A percentile compares a stretch with the other conserved stretches of the same genome.
Evolutionary conservation across 768 basidiomycete genomes (phyloP).

Genomic region (Lactifluus hygrophoroides): DNA sequence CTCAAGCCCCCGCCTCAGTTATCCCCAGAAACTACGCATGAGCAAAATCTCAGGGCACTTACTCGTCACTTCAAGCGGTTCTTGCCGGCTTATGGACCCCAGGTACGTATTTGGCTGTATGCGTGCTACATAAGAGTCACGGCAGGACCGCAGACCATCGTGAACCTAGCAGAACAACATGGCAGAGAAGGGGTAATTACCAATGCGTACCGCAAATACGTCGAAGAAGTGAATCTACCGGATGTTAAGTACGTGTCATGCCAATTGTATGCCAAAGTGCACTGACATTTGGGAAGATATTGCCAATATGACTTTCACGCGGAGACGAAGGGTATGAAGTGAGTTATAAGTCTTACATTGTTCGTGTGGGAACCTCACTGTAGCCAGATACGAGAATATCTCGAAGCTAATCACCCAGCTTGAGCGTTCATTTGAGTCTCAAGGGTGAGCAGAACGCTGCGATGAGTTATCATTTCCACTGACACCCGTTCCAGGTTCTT

Average conservation of each 20-base stretch:
- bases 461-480: background rate
- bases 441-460: constrained; percentile 47
- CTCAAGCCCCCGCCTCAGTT: constrained; percentile 84
- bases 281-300: constrained; percentile 40
- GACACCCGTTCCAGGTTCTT: constrained; percentile 47
- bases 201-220: constrained; percentile 63
- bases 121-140: background rate
- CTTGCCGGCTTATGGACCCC: constrained; percentile 63
- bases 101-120: constrained; percentile 39
- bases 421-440: constrained; percentile 64
- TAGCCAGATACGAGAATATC: constrained; percentile 77
- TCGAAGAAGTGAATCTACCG: constrained; percentile 45
- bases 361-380: constrained; percentile 2
- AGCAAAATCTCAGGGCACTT: constrained; percentile 62
- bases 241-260: constrained; percentile 43
- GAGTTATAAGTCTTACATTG: constrained; percentile 23
- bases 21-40: constrained; percentile 60
- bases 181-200: constrained; percentile 85
- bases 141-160: constrained; percentile 44
- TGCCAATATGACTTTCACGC: constrained; percentile 87
- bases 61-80: constrained; percentile 66
- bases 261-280: background rate
- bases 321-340: constrained; percentile 95
- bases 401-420: constrained; percentile 64
- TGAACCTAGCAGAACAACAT: constrained; percentile 86